These are phyloP conservation scores for Wickerhamomyces ciferrii DNA, from an alignment of 805 yeast species.

Conservation along the genomic window DNA sequence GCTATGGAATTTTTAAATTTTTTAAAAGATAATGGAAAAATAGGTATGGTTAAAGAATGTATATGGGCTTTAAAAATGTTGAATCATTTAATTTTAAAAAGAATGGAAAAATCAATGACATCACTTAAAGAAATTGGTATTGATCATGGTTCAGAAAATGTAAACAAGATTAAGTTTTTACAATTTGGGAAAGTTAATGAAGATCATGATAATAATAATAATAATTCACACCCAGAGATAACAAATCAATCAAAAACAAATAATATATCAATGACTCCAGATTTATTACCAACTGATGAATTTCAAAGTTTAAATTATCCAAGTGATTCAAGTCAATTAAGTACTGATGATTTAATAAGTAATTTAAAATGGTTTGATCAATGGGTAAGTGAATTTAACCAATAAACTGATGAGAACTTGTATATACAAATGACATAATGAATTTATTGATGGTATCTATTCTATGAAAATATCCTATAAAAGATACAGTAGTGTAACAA, in stretches of 20 bases:
- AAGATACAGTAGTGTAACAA: no score
- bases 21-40: conserved; percentile 20
- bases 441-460: no score
- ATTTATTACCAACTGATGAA: background rate
- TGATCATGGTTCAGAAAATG: conserved; percentile 48
- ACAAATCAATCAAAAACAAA: background rate
- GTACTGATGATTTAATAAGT: conserved; percentile 29
- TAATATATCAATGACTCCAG: background rate
- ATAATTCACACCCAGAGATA: background rate
- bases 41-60: conserved; percentile 50
- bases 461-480: no score
- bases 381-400: conserved; percentile 25
- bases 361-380: conserved; percentile 54
- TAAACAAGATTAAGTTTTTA: conserved; percentile 41
- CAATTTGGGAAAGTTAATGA: conserved; percentile 38
- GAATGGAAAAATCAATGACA: conserved; percentile 35
- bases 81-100: conserved; percentile 43
- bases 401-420: no score
- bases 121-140: conserved; percentile 37
- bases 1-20: conserved; percentile 17
- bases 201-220: background rate
- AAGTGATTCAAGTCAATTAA: conserved; percentile 4
- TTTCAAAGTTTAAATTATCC: conserved; percentile 3
- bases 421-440: no score
- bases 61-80: conserved; percentile 57